Evolutionary conservation across 306 rosid genomes (phyloP).

Genomic region (Fragaria vesca): DNA sequence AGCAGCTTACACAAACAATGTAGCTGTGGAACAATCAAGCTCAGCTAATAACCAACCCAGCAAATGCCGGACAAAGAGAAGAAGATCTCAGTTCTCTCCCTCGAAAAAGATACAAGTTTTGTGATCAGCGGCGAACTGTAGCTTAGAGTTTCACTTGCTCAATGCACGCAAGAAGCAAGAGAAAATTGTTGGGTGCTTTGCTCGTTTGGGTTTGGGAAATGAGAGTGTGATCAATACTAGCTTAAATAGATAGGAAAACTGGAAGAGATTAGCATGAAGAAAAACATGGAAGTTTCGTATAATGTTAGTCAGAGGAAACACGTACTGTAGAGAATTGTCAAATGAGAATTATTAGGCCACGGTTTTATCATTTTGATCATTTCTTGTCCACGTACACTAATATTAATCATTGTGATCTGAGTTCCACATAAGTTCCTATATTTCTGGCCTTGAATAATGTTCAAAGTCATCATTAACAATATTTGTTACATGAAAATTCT

Average conservation of each 20-base stretch:
- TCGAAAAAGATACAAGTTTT: neutral
- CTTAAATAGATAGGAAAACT: conserved; percentile 20
- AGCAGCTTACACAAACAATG: conserved; percentile 14
- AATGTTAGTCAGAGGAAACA: neutral
- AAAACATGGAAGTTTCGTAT: neutral
- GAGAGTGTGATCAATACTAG: neutral
- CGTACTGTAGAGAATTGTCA: conserved; percentile 21
- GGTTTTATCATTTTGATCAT: conserved; percentile 11
- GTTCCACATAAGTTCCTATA: conserved; percentile 12
- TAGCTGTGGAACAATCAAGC: neutral
- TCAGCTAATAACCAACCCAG: conserved; percentile 24
- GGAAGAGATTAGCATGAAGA: conserved; percentile 34
- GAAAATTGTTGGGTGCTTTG: neutral
- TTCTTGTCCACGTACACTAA: conserved; percentile 3
- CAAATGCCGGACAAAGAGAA: conserved; percentile 25
- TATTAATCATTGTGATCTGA: neutral
- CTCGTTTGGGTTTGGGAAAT: conserved; percentile 7
- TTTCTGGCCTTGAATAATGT: neutral
- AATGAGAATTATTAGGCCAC: conserved; percentile 26
- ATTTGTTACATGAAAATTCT: neutral
- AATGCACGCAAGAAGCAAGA: conserved; percentile 1
- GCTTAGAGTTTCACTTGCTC: neutral
- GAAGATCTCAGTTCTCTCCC: conserved; percentile 28
- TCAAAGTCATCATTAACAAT: neutral
- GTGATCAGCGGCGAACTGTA: neutral